A percentile compares a stretch with the other conserved stretches of the same genome.
Conservation (phyloP, 176 grass and related monocot genomes). For the Rhipidocladum racemiflorum region DNA sequence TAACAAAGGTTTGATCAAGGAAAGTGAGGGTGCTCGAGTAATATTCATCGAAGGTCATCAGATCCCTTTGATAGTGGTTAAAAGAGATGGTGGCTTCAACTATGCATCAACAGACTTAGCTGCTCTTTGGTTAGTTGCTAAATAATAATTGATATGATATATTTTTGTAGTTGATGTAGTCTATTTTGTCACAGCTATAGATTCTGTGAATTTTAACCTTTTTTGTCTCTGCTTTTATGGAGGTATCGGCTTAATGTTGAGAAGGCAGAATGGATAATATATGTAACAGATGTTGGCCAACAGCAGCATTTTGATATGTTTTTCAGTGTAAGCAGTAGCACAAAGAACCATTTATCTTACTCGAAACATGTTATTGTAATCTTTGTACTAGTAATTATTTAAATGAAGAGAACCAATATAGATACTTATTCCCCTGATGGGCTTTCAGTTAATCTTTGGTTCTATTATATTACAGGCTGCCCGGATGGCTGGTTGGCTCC, state of each 20-base stretch:
- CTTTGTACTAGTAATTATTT: not conserved
- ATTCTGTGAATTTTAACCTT: slow-evolving; percentile 16
- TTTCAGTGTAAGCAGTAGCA: slow-evolving; percentile 78
- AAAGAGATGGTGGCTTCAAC: slow-evolving; percentile 90
- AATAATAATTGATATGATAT: slow-evolving; percentile 4
- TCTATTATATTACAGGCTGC: slow-evolving; percentile 53
- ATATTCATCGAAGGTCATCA: slow-evolving; percentile 70
- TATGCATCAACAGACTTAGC: slow-evolving; percentile 90
- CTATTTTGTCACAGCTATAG: not conserved
- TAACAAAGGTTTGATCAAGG: slow-evolving; percentile 65
- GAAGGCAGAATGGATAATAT: slow-evolving; percentile 95
- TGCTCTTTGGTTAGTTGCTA: slow-evolving; percentile 65
- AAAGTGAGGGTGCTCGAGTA: slow-evolving; percentile 76
- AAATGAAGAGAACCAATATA: not conserved
- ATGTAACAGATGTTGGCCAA: slow-evolving; percentile 95
- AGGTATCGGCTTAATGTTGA: slow-evolving; percentile 86
- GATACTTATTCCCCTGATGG: not conserved
- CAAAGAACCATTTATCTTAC: slow-evolving; percentile 2
- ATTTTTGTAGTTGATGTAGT: slow-evolving; percentile 1
- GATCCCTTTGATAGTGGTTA: slow-evolving; percentile 95
- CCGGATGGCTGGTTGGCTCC: slow-evolving; percentile 75
- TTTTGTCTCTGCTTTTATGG: slow-evolving; percentile 21
- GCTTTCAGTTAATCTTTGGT: not conserved
- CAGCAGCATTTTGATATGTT: slow-evolving; percentile 96
- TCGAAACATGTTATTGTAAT: not conserved